phyloP scores from a whole-genome alignment of 2,329 filamentous ascomycete genomes.

The Aspergillus pseudoviridinutans region DNA sequence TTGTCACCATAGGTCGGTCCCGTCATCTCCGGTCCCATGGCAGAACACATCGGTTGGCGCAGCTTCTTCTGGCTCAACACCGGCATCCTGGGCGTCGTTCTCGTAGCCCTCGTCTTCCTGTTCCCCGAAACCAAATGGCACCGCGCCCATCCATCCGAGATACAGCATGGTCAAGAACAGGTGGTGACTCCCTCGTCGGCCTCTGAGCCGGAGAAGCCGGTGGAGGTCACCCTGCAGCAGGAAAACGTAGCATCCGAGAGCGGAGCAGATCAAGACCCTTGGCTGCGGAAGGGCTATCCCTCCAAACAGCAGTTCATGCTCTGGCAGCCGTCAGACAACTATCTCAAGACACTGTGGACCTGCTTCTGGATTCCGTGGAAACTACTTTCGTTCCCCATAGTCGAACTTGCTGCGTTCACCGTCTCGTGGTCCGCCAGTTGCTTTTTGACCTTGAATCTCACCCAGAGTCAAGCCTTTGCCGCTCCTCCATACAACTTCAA shows the following conservation, averaged over 20 bases:
- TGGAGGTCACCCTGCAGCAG: constrained; percentile 4
- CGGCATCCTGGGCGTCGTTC: constrained; percentile 48
- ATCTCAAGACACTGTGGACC: constrained; percentile 42
- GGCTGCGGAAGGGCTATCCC: constrained; percentile 54
- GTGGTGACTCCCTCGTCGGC: background rate
- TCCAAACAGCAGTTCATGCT: constrained; percentile 54
- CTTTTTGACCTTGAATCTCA: constrained; percentile 61
- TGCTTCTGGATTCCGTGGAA: constrained; percentile 62
- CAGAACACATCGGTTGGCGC: constrained; percentile 55
- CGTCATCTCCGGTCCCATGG: constrained; percentile 60
- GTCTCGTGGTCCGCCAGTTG: constrained; percentile 57
- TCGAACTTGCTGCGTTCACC: constrained; percentile 59
- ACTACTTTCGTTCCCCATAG: constrained; percentile 59
- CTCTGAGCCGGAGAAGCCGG: constrained; percentile 14
- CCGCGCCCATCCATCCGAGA: constrained; percentile 36
- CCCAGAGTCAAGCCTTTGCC: constrained; percentile 52
- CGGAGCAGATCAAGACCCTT: constrained; percentile 44
- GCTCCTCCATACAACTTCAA: constrained; percentile 54
- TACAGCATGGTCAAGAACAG: background rate
- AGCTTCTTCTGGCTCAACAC: constrained; percentile 66
- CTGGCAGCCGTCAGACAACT: constrained; percentile 48
- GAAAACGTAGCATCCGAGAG: constrained; percentile 17
- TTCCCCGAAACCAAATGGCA: constrained; percentile 63
- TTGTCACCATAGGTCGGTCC: constrained; percentile 35
- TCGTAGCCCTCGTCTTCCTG: constrained; percentile 53